Base-by-base conservation (phyloP, 306 rosid species). In the Cucumis sativus region DNA sequence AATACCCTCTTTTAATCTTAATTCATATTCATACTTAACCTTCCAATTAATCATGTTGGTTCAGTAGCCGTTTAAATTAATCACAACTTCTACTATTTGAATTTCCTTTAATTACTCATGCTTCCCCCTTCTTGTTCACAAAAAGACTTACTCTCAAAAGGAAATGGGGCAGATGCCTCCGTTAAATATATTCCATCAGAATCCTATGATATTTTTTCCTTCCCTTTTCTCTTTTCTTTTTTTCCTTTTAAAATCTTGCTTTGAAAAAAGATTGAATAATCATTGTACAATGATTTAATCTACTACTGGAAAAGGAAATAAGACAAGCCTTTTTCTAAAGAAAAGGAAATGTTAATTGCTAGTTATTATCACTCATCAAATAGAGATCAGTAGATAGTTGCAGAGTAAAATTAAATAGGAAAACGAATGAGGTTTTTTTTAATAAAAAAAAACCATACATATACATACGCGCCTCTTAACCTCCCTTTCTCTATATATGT, bases 41-140 rank as follows among this genome's bases (percentile, higher is more conserved):
- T 23, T 23, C 25, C 25, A 23, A 23, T 28, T 28, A 28, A 28
- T 28, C 3, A 28, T 28, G 3, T 33, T 33, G 37, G 4, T 58
- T 58, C 54, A 12, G 4, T 47, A 47, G 0, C 54, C 54, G 5
- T 10, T 47, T 47, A 10, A 43, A 83, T 84, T 85, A 88, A 88
- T 70, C 59, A 17, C 79, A 77, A 78, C 79, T 83, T 60, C 65
- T 25, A 25, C 65, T 5, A 7, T 60, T 60, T 25, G 3, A 60
- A 10, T 13, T 60, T 25, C 65, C 65, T 60, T 18, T 17, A 33
- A 33, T 33, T 5, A 60, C 65, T 60, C 35, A 10, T 17, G 4
- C 8, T 33, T 33, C 16, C 12, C 1, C 5, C 35, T 10, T 59
- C 65, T 11, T 23, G 6, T 59, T 23, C 8, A 60, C 37, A 25